These are phyloP conservation scores for Urtica urens DNA, from an alignment of 306 rosid genomes.

Conservation along the genomic window DNA sequence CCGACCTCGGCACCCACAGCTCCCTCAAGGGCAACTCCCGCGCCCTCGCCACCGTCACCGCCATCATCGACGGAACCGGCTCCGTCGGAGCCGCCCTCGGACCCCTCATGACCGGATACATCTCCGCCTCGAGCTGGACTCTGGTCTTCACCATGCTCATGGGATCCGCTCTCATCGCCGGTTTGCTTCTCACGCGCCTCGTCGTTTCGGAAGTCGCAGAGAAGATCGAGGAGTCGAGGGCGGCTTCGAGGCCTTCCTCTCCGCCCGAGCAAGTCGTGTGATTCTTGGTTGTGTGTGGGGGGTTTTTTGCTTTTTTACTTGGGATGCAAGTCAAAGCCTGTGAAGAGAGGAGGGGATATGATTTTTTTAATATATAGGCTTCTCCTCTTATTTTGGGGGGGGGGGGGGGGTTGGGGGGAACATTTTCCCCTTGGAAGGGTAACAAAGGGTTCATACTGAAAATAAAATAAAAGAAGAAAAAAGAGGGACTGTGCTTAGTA, in stretches of 20 bases:
- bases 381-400: slow-evolving; percentile 17
- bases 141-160: slow-evolving; percentile 85
- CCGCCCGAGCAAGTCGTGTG: slow-evolving; percentile 16
- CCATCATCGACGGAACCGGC: slow-evolving; percentile 94
- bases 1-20: slow-evolving; percentile 93
- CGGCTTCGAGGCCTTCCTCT: slow-evolving; percentile 19
- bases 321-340: no score
- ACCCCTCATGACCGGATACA: slow-evolving; percentile 78
- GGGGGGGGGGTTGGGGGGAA: no score
- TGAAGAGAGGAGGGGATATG: slow-evolving; percentile 26
- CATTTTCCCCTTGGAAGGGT: slow-evolving; percentile 3
- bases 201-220: slow-evolving; percentile 62
- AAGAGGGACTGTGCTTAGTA: background rate
- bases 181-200: slow-evolving; percentile 77
- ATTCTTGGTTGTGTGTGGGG: slow-evolving; percentile 10
- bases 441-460: no score
- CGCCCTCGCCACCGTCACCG: slow-evolving; percentile 91
- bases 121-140: slow-evolving; percentile 75
- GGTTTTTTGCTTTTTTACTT: no score
- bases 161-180: slow-evolving; percentile 82
- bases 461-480: background rate
- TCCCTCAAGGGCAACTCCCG: slow-evolving; percentile 76
- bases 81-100: slow-evolving; percentile 96
- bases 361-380: slow-evolving; percentile 4
- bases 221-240: slow-evolving; percentile 60